Base-by-base conservation (phyloP, 495 filamentous ascomycete species). In the Lasiosphaeriaceae sp. region DNA sequence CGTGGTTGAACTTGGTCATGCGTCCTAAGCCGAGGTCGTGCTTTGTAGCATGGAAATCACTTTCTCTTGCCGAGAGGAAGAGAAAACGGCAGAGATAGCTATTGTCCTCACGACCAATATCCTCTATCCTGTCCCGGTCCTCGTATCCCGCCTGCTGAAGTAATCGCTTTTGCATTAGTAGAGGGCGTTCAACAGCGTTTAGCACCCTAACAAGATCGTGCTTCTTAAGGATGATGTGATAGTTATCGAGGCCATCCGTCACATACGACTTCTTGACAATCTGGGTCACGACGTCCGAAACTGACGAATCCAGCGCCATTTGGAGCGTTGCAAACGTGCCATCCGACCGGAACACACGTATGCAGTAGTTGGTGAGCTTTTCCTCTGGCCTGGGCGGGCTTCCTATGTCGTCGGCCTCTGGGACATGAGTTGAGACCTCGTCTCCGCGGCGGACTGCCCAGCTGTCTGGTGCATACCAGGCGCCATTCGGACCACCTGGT, bases 31-130 rank as follows among this genome's bases (percentile, higher is more conserved):
- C 90, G 11, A 91, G 84, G 48, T 97, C 92, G 56, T 87, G 72
- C 2, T 73, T 70, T 26, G 65, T 63, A 45, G 73, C 66, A 26
- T 77, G 74, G 68, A 89, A 92, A n/a, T 90, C 89, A 69, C 84
- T 90, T 63, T 96, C 84, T 57, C 90, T 88, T 11, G 87, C 88
- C 11, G 93, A 90, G 49, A 96, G 77, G 68, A 97, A 99, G 22
- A 91, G 89, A 73, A 97, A 97, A 8, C 94, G 90, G 64, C 92
- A 92, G 7, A 99, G 79, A 62, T 97, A 97, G 64, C 92, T 93
- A 70, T 97, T 95, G 71, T 99, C 94, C 69, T 99, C 94, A 45
- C 94, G 84, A n/a, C 94, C 94, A 51, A 99, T 85, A 56, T 97
- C 94, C 65, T 97, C 93, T 43, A 97, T 84, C 39, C 83, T 83